These are phyloP conservation scores for Solanum hybrid DNA, from an alignment of 305 asterid species.

Conservation along the genomic window DNA sequence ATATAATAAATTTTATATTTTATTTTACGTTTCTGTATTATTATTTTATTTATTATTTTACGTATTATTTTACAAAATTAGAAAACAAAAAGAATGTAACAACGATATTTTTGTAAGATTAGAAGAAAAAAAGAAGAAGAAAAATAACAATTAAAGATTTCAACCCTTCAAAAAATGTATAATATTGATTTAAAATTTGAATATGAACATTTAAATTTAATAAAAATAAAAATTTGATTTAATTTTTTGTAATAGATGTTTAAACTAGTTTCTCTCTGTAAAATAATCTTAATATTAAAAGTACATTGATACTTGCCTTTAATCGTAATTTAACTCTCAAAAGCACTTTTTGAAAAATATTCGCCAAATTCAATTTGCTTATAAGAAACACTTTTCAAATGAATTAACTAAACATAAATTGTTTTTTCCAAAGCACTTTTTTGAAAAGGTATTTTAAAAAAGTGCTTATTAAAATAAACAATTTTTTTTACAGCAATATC, in stretches of 20 bases:
- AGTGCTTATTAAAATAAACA: too few species aligned
- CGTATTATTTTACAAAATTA: too few species aligned
- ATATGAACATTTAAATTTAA: background rate
- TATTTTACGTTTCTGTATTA: too few species aligned
- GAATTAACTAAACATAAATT: too few species aligned
- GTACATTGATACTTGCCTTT: background rate
- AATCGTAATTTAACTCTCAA: background rate
- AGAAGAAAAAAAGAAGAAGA: too few species aligned
- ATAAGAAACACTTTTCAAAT: background rate
- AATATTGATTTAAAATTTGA: background rate
- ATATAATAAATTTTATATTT: too few species aligned
- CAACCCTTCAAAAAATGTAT: background rate
- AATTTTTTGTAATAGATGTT: too few species aligned
- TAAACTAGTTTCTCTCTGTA: background rate
- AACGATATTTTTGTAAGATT: background rate
- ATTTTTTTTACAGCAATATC: background rate
- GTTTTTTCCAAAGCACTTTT: background rate
- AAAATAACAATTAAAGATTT: background rate
- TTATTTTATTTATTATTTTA: too few species aligned
- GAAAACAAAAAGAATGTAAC: background rate
- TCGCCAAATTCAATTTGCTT: background rate
- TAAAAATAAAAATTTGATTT: background rate
- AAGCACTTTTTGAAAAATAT: background rate
- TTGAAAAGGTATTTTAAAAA: too few species aligned
- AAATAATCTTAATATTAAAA: too few species aligned